Base-by-base conservation (phyloP, 2,329 filamentous ascomycete species). In the Microthyrium microscopicum region DNA sequence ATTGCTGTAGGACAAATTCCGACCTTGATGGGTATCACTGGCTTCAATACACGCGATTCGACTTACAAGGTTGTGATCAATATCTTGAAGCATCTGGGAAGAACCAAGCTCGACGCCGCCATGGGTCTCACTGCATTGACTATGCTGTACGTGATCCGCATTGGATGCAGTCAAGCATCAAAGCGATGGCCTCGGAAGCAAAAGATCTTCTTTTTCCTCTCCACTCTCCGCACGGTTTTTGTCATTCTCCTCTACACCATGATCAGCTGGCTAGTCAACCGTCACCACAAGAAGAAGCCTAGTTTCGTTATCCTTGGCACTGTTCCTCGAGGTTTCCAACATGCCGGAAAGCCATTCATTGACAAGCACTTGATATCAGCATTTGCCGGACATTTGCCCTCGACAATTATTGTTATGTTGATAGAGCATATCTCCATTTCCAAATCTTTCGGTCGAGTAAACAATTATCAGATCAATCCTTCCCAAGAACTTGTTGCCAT, bases 391-490 rank as follows among this genome's bases (percentile, higher is more conserved):
- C 68, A 94, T 41, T 61, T 95, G 4, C 89, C 89, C 0, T 79
- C 80, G 5, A 77, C 79, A 1, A 75, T 94, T 33, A 92, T 95
- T 42, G 85, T 98, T n/a, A 66, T 95, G 37, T 66, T 95, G 22
- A 91, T 95, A 40, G 89, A 95, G 56, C 87, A 95, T 52, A 93
- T 95, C 46, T 84, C 87, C 30, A 94, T 95, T 41, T 83, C 85
- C 13, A 98, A 95, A 54, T 94, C 87, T 0, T 95, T 98, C 44
- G 89, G 89, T 7, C 72, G 87, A 38, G 71, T 94, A 46, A 95
- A 94, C 62, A 92, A 93, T 59, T 98, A 98, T 56, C 77, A 73
- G 12, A 94, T 98, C 51, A 76, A 94, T 45, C 85, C 89, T 0
- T 94, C 87, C 0, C 87, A 98, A 53, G 87, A 98, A 53, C 70